Evolutionary conservation across 2,329 filamentous ascomycete genomes (phyloP).

Genomic region (Fusarium proliferatum): DNA sequence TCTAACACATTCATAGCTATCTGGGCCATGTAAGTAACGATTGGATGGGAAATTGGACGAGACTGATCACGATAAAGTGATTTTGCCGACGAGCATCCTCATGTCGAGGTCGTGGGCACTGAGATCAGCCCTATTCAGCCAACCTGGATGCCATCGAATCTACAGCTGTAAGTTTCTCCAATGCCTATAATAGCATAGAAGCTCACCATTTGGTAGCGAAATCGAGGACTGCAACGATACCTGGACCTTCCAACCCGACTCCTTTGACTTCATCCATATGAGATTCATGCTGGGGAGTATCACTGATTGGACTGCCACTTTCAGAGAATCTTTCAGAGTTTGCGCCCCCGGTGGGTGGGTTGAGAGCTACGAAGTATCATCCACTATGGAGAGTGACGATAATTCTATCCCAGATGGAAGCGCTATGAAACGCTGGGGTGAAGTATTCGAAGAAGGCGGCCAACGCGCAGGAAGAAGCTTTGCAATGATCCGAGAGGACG

Average conservation of each 20-base stretch:
- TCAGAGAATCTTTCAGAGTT: background rate
- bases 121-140: conserved; percentile 27
- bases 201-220: background rate
- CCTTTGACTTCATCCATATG: conserved; percentile 13
- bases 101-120: conserved; percentile 17
- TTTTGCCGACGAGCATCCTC: conserved; percentile 22
- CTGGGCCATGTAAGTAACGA: conserved; percentile 17
- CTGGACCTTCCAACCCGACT: conserved; percentile 5
- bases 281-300: conserved; percentile 16
- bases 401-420: conserved; percentile 6
- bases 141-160: conserved; percentile 14
- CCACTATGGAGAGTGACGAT: conserved; percentile 12
- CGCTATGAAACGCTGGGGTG: conserved; percentile 10
- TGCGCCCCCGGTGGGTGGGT: conserved; percentile 5
- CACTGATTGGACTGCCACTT: conserved; percentile 4
- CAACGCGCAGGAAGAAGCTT: conserved; percentile 5
- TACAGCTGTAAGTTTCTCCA: background rate
- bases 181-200: accelerated
- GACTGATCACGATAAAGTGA: background rate
- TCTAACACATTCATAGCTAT: background rate
- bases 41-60: accelerated
- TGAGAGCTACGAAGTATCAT: conserved; percentile 10
- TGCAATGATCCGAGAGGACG: conserved; percentile 1
- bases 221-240: conserved; percentile 12
- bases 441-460: conserved; percentile 8